phyloP scores from a whole-genome alignment of 345 rosid species.

The Zanthoxylum bungeanum region DNA sequence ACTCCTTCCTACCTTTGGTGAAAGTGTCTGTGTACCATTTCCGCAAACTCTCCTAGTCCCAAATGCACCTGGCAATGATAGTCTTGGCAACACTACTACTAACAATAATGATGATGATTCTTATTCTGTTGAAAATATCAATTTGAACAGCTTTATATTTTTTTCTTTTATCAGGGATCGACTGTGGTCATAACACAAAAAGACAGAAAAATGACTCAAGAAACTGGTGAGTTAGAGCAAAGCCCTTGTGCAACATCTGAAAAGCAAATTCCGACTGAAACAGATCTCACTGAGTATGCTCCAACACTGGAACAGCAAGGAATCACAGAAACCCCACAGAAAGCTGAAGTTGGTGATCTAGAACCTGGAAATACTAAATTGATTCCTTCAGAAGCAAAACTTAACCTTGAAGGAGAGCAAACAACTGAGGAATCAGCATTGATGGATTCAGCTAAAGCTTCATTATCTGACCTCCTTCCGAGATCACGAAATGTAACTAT shows the following conservation, averaged over 20 bases:
- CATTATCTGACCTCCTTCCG: slow-evolving; percentile 46
- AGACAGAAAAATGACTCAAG: slow-evolving; percentile 15
- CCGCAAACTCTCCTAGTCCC: neutral
- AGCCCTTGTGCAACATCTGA: slow-evolving; percentile 14
- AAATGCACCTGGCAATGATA: neutral
- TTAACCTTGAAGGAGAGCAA: slow-evolving; percentile 25
- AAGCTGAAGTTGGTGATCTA: slow-evolving; percentile 16
- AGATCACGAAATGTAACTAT: slow-evolving; percentile 27
- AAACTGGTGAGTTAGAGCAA: slow-evolving; percentile 24
- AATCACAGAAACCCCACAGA: slow-evolving; percentile 21
- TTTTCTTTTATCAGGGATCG: slow-evolving; percentile 34
- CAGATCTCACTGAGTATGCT: slow-evolving; percentile 12
- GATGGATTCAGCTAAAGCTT: slow-evolving; percentile 31
- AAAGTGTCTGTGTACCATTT: neutral
- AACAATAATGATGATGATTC: neutral
- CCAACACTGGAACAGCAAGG: slow-evolving; percentile 22
- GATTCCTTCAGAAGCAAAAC: slow-evolving; percentile 19
- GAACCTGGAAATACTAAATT: slow-evolving; percentile 26
- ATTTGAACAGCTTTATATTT: slow-evolving; percentile 11
- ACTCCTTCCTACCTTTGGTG: neutral
- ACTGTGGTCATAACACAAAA: slow-evolving; percentile 15
- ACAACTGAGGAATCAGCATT: slow-evolving; percentile 17
- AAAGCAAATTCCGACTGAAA: slow-evolving; percentile 31
- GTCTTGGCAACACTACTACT: neutral
- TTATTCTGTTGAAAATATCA: neutral